A percentile compares a stretch with the other conserved stretches of the same genome.
These are phyloP conservation scores for Saturnispora serradocipensis DNA, from an alignment of 805 yeast genomes.

Conservation along the genomic window DNA sequence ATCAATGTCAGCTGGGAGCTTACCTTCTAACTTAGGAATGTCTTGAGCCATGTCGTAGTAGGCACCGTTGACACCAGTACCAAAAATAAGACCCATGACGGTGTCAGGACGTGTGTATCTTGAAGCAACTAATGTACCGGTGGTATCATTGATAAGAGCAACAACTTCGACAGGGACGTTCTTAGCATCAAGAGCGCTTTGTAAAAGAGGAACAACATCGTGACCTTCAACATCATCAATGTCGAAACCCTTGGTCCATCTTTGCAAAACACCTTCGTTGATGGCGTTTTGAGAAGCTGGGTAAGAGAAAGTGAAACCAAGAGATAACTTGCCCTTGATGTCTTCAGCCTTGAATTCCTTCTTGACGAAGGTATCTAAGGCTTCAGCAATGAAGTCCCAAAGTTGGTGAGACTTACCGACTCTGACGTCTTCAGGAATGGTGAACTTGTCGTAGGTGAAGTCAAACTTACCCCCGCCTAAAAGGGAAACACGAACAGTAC, in stretches of 20 bases:
- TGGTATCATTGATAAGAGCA: conserved; percentile 92
- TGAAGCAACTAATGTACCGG: conserved; percentile 95
- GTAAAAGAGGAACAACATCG: conserved; percentile 89
- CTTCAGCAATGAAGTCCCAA: conserved; percentile 80
- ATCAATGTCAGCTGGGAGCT: conserved; percentile 50
- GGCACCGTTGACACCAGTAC: conserved; percentile 97
- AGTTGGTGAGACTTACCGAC: conserved; percentile 68
- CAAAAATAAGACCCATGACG: conserved; percentile 91
- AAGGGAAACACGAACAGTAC: conserved; percentile 81
- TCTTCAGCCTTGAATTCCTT: conserved; percentile 50
- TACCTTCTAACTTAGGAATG: conserved; percentile 76
- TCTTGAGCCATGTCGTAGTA: conserved; percentile 69
- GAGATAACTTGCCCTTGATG: conserved; percentile 54
- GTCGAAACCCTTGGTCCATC: conserved; percentile 98
- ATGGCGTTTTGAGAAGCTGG: conserved; percentile 81
- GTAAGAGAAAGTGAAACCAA: conserved; percentile 93
- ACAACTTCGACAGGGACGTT: conserved; percentile 76
- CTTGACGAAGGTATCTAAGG: conserved; percentile 57
- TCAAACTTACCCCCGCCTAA: conserved; percentile 80
- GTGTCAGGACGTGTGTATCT: conserved; percentile 83
- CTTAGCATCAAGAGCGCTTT: conserved; percentile 54
- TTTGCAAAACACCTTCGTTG: conserved; percentile 78
- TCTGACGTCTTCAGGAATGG: conserved; percentile 70
- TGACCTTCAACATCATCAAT: conserved; percentile 88
- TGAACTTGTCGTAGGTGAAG: conserved; percentile 77